Conservation (phyloP, 805 yeast genomes). For the Babjeviella inositovora region DNA sequence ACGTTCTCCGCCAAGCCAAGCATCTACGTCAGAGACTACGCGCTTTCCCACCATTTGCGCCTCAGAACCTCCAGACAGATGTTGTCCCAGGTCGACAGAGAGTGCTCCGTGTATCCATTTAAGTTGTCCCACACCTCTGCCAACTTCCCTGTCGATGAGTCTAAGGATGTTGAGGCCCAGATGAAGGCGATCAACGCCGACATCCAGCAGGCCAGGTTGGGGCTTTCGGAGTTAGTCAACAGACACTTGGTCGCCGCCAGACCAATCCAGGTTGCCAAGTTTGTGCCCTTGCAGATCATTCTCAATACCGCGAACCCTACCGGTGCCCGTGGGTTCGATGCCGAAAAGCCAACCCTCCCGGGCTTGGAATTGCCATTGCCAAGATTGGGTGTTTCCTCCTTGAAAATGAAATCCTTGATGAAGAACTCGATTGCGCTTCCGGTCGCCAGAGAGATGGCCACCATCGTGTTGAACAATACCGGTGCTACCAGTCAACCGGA, state of each 20-base stretch:
- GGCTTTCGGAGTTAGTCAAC: conserved; percentile 66
- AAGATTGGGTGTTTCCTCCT: conserved; percentile 51
- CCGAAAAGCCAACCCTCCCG: conserved; percentile 47
- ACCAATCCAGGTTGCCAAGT: conserved; percentile 59
- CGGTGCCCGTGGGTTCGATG: conserved; percentile 53
- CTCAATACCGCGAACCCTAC: conserved; percentile 50
- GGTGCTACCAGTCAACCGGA: conserved; percentile 29
- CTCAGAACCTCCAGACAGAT: conserved; percentile 60
- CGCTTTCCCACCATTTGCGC: conserved; percentile 65
- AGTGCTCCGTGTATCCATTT: conserved; percentile 81
- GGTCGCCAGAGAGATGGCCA: conserved; percentile 67
- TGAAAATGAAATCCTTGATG: conserved; percentile 48
- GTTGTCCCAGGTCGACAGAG: conserved; percentile 53
- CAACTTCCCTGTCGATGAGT: conserved; percentile 37
- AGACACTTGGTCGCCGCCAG: conserved; percentile 62
- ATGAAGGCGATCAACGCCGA: conserved; percentile 32
- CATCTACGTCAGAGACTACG: conserved; percentile 72
- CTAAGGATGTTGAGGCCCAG: conserved; percentile 18
- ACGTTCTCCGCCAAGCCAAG: conserved; percentile 48
- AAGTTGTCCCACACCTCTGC: conserved; percentile 61
- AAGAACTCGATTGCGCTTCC: conserved; percentile 32
- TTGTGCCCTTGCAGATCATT: conserved; percentile 53
- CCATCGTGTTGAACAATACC: conserved; percentile 40
- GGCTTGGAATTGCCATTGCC: conserved; percentile 70
- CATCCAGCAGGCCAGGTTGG: conserved; percentile 49